These are phyloP conservation scores for Hypoxylon sp. DNA, from an alignment of 2,329 filamentous ascomycete genomes.

Conservation along the genomic window DNA sequence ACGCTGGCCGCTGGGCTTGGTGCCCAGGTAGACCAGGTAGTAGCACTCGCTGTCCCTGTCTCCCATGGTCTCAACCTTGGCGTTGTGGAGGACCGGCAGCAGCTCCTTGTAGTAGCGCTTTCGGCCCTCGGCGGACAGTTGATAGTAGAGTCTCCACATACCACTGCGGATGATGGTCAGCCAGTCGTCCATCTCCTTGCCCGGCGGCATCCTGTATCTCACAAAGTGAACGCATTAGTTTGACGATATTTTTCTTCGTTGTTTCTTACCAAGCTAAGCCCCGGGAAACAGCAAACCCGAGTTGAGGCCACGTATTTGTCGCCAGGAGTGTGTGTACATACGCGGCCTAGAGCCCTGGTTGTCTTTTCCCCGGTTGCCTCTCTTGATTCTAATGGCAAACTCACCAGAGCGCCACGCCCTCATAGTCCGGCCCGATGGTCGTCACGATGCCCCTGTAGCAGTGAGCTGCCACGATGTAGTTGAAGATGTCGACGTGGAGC, in stretches of 20 bases:
- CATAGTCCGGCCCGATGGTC: constrained; percentile 79
- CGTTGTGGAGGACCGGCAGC: constrained; percentile 78
- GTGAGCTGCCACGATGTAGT: constrained; percentile 81
- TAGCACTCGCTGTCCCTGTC: constrained; percentile 75
- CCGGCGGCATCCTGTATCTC: constrained; percentile 76
- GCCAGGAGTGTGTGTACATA: constrained; percentile 8
- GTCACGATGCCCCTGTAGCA: constrained; percentile 80
- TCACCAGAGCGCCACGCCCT: constrained; percentile 83
- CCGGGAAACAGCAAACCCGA: constrained; percentile 33
- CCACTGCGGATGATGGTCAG: constrained; percentile 79
- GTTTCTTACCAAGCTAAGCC: constrained; percentile 27
- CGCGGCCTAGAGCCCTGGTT: constrained; percentile 32
- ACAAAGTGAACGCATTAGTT: constrained; percentile 32
- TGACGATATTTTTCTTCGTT: constrained; percentile 5
- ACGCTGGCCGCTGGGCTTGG: constrained; percentile 75
- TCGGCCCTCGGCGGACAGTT: constrained; percentile 78
- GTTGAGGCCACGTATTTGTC: constrained; percentile 32
- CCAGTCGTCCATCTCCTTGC: constrained; percentile 78
- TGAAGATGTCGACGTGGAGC: constrained; percentile 81
- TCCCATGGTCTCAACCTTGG: constrained; percentile 77
- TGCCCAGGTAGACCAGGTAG: constrained; percentile 88
- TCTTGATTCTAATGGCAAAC: constrained; percentile 51
- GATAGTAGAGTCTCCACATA: constrained; percentile 81
- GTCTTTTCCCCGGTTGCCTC: constrained; percentile 27
- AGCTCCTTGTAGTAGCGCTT: constrained; percentile 83